Evolutionary conservation across 2,329 filamentous ascomycete species (phyloP).

Genomic region (Dothideomycetes sp.): DNA sequence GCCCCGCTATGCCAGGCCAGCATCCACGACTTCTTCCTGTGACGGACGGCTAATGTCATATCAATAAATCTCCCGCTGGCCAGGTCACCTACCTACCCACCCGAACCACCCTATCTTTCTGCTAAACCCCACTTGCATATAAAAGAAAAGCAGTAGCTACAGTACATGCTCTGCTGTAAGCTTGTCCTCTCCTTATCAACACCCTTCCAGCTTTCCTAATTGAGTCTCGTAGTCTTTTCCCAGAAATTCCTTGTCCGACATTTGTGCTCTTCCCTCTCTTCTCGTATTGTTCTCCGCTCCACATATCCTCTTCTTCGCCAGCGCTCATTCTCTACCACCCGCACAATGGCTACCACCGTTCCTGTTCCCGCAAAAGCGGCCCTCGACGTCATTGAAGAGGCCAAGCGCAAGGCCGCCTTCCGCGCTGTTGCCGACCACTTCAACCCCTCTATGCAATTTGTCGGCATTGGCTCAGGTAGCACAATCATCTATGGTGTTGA

Average conservation of each 20-base stretch:
- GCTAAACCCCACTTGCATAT: too few relatives aligned
- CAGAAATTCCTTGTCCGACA: conserved; percentile 6
- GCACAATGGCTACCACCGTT: conserved; percentile 3
- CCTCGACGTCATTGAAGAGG: conserved; percentile 48
- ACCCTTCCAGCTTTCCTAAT: too few relatives aligned
- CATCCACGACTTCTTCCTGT: too few relatives aligned
- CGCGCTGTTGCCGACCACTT: conserved; percentile 68
- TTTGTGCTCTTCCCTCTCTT: background rate
- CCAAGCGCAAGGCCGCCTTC: conserved; percentile 66
- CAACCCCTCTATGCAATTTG: conserved; percentile 47
- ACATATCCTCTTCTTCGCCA: background rate
- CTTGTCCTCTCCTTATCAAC: conserved; percentile 1
- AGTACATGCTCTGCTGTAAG: background rate
- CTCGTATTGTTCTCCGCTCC: background rate
- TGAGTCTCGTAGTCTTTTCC: too few relatives aligned
- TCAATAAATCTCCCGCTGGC: too few relatives aligned
- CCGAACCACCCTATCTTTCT: too few relatives aligned
- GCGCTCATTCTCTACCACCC: background rate
- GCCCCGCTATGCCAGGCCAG: too few relatives aligned
- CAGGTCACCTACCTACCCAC: too few relatives aligned
- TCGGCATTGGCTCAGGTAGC: conserved; percentile 74
- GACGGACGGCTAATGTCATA: too few relatives aligned
- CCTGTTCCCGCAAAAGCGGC: background rate
- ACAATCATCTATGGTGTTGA: conserved; percentile 81
- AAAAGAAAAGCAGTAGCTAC: too few relatives aligned